Base-by-base conservation (phyloP, 2,329 filamentous ascomycete species). In the Cadophora malorum region DNA sequence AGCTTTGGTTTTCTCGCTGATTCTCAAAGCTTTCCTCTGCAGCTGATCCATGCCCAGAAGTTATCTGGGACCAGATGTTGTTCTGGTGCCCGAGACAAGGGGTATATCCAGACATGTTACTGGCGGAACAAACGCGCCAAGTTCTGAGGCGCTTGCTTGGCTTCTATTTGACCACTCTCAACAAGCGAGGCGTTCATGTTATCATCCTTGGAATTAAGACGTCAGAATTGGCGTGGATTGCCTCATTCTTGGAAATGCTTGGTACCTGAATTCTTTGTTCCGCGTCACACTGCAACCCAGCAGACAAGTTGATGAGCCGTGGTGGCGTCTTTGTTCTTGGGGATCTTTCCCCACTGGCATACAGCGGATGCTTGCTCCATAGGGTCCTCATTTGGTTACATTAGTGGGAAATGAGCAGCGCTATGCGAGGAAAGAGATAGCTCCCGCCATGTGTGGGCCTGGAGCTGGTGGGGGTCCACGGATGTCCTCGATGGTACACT, bases 201-300 rank as follows among this genome's bases (percentile, higher is more conserved):
- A 59, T 45, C 56, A 59, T 59, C 21, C 56, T 59, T 45, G 56
- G 56, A 45, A 45, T 59, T 59, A 59, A 59, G 56, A 59, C 56
- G 56, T 59, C 35, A 59, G 56, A 41, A 41, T 45, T 59, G 21
- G 56, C 56, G 56, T 19, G n/a, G 9, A 41, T 59, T 41, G 56
- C 19, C 55, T 59, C 56, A 59, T 59, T 19, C 56, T 59, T 59
- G 56, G 56, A 59, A 45, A 41, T 59, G 56, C 56, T 59, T 59
- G 56, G 35, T 59, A 45, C 21, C 35, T 45, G 35, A 28, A 45
- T 9, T 19, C 56, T 59, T 59, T 59, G 56, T 45, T 19, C 10
- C 7, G 45, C 56, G 4, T 19, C 23, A n/a, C 33, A 31, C 55
- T 38, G 19, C 3, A 35, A 12, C 33, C 55, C 33, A 45, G 35